Percentiles rank a stretch among this genome's conserved stretches.
phyloP scores from a whole-genome alignment of 164 flowering plant species.

The Liriodendron chinense region DNA sequence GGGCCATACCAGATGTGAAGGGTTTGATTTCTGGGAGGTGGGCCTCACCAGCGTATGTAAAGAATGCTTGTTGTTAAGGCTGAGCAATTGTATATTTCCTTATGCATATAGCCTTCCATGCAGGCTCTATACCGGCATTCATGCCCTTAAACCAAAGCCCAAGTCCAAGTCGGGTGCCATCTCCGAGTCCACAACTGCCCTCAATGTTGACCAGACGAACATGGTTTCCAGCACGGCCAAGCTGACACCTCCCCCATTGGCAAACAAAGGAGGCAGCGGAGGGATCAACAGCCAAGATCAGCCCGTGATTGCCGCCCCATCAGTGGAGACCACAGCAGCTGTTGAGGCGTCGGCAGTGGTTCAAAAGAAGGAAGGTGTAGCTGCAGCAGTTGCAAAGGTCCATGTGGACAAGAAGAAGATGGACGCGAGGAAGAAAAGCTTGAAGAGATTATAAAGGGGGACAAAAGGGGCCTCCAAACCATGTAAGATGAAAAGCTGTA shows the following conservation, averaged over 20 bases:
- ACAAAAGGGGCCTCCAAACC: not conserved
- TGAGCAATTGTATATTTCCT: too few relatives aligned
- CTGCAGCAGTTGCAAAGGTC: conserved; percentile 29
- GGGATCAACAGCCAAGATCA: conserved; percentile 41
- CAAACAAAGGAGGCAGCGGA: conserved; percentile 24
- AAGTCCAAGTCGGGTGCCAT: conserved; percentile 77
- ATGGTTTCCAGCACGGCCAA: conserved; percentile 22
- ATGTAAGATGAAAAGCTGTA: not conserved
- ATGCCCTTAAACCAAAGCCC: conserved; percentile 77
- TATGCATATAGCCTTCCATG: not conserved
- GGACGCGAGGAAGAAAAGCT: conserved; percentile 94
- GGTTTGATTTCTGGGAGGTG: too few relatives aligned
- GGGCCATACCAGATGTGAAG: too few relatives aligned
- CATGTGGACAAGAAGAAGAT: conserved; percentile 89
- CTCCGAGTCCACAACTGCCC: conserved; percentile 71
- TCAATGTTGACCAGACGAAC: conserved; percentile 67
- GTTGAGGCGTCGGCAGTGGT: conserved; percentile 28
- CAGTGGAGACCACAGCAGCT: conserved; percentile 22
- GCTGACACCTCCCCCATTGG: conserved; percentile 31
- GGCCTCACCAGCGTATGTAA: too few relatives aligned
- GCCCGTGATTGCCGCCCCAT: conserved; percentile 14
- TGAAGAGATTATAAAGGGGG: conserved; percentile 70
- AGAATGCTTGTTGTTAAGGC: too few relatives aligned
- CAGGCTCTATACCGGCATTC: conserved; percentile 95
- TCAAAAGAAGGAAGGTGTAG: conserved; percentile 44